These are phyloP conservation scores for Tylopilus sp. DNA, from an alignment of 768 basidiomycete genomes.

Conservation along the genomic window DNA sequence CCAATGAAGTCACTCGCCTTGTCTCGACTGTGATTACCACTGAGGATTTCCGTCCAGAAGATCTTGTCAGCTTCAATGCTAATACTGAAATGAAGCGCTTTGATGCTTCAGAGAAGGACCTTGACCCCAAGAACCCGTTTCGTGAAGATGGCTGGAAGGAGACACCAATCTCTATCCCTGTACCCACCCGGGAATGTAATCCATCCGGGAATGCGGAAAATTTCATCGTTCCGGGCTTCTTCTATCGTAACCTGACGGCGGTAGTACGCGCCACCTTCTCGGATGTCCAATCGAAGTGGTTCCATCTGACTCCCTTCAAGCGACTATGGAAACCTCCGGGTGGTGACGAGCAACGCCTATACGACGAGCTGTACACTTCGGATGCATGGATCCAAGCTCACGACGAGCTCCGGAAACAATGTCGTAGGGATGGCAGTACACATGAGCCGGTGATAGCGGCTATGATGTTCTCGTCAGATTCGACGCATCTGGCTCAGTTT, in stretches of 20 bases:
- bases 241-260: not conserved
- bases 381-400: not conserved
- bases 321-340: not conserved
- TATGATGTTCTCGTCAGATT: no score
- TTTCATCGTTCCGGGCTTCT: not conserved
- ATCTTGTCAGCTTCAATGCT: not conserved
- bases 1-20: slow-evolving; percentile 3
- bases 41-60: not conserved
- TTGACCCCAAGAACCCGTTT: not conserved
- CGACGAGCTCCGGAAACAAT: no score
- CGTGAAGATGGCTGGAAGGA: not conserved
- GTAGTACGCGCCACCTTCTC: not conserved
- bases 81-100: not conserved
- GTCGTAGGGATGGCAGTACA: no score
- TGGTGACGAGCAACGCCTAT: not conserved
- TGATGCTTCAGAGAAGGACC: not conserved
- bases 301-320: not conserved
- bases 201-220: not conserved
- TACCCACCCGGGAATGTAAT: not conserved
- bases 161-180: not conserved
- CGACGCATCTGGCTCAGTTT: no score
- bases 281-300: not conserved
- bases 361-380: not conserved
- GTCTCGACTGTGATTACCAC: not conserved
- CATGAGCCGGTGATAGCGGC: no score